Evolutionary conservation across 352 stramenopile genomes (phyloP), one percentile per base, ranked within the genome.

Genomic region (Achlya hypogyna): DNA sequence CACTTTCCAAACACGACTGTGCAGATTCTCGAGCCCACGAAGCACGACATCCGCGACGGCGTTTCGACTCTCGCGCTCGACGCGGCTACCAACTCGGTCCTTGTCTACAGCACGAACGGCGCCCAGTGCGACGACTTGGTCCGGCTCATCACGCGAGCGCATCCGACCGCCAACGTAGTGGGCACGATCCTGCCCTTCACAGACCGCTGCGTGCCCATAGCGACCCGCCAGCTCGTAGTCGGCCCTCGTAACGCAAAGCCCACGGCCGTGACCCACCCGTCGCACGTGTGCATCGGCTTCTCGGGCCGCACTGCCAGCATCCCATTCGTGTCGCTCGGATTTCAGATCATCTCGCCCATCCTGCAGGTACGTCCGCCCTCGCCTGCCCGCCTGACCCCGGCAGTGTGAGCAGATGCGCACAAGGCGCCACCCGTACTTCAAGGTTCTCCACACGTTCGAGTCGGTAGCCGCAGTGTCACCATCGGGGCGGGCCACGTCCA

Each of bases 21-120:
- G 22, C 75, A 84, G 40, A 69, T 75, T 23, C 69, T 90, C 23
- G 71, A 79, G 28, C 74, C 77, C 4, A 53, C 22, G 22, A 45
- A 58, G 38, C 60, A 22, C 18, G 40, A 56, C 12, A 34, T 65
- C 45, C 58, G 42, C 6, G 58, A 43, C 1, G 54, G 29, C 23
- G 8, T 22, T 14, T n/a, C 29, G 34, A 32, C 23, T 42, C n/a
- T 10, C 20, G 18, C 8, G 35, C 12, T n/a, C 8, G 43, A 27
- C 0, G n/a, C 59, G 10, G 18, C 8, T n/a, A 38, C 43, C 1
- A 73, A 78, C n/a, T 86, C 75, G 25, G 77, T 87, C 38, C 34
- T 88, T 40, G n/a, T 87, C 18, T 85, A 82, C 54, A 78, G 78
- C 51, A 76, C 76, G 23, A 87, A 87, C 62, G 62, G 71, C 16